These are phyloP conservation scores for Stemphylium beticola DNA, from an alignment of 2,329 filamentous ascomycete genomes.

Conservation along the genomic window DNA sequence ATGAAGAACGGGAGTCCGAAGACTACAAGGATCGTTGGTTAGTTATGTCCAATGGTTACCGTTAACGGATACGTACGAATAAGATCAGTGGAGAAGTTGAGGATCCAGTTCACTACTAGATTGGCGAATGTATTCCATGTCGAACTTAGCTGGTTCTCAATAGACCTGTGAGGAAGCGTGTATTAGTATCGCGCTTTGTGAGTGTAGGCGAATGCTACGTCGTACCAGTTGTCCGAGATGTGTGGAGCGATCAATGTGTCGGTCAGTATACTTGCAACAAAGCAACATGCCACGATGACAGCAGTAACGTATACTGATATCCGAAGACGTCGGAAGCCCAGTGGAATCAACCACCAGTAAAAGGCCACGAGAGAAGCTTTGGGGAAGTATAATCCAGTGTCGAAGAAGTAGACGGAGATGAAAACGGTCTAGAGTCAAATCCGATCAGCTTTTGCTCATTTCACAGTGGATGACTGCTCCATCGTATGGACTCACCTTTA, in stretches of 20 bases:
- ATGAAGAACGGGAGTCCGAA: slow-evolving; percentile 33
- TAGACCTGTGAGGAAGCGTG: slow-evolving; percentile 1
- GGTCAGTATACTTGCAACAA: slow-evolving; percentile 21
- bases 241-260: slow-evolving; percentile 18
- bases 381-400: slow-evolving; percentile 30
- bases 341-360: slow-evolving; percentile 35
- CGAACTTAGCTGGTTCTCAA: slow-evolving; percentile 27
- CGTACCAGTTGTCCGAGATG: slow-evolving; percentile 30
- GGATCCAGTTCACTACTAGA: slow-evolving; percentile 19
- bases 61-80: slow-evolving; percentile 14
- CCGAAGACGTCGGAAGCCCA: slow-evolving; percentile 25
- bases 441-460: neutral
- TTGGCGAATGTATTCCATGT: slow-evolving; percentile 26
- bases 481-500: slow-evolving; percentile 11
- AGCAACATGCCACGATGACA: slow-evolving; percentile 11
- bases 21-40: slow-evolving; percentile 6
- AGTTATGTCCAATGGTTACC: neutral
- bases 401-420: slow-evolving; percentile 27
- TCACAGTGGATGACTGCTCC: neutral
- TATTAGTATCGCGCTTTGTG: neutral
- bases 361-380: slow-evolving; percentile 29
- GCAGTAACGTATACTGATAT: slow-evolving; percentile 20
- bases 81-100: slow-evolving; percentile 29
- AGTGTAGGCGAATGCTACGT: too few species aligned
- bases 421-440: slow-evolving; percentile 21